Conservation (phyloP, 139 green algal genomes). For the Chlorella sp. region DNA sequence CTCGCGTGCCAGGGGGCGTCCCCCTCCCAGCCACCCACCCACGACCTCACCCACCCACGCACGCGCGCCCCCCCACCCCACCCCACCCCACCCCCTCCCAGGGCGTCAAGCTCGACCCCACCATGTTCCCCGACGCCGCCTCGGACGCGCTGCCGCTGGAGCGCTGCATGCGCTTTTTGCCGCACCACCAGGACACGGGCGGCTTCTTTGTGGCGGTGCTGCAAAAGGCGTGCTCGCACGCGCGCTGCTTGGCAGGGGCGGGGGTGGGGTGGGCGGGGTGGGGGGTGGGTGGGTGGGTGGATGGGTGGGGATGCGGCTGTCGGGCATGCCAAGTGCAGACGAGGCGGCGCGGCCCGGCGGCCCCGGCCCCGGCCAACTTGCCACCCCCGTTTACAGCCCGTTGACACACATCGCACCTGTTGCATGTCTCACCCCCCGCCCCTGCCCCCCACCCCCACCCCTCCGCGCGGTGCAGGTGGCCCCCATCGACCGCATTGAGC, state of each 20-base stretch:
- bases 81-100: conserved; percentile 8
- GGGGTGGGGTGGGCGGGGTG: conserved; percentile 27
- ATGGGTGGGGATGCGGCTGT: neutral
- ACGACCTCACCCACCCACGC: no score
- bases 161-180: conserved; percentile 95
- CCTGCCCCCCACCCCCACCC: neutral
- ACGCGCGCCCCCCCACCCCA: neutral
- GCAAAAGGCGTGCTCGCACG: no score
- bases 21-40: no score
- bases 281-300: neutral
- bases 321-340: no score
- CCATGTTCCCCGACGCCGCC: conserved; percentile 80
- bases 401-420: no score
- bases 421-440: neutral
- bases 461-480: no score
- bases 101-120: conserved; percentile 64
- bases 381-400: no score
- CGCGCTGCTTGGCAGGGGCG: no score
- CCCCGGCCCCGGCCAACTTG: no score
- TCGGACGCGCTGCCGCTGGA: conserved; percentile 76
- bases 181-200: conserved; percentile 94
- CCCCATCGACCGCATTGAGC: neutral
- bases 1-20: no score
- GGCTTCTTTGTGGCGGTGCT: conserved; percentile 98
- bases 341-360: no score